Evolutionary conservation across 164 flowering plant species (phyloP).

Genomic region (Kingdonia uniflora): DNA sequence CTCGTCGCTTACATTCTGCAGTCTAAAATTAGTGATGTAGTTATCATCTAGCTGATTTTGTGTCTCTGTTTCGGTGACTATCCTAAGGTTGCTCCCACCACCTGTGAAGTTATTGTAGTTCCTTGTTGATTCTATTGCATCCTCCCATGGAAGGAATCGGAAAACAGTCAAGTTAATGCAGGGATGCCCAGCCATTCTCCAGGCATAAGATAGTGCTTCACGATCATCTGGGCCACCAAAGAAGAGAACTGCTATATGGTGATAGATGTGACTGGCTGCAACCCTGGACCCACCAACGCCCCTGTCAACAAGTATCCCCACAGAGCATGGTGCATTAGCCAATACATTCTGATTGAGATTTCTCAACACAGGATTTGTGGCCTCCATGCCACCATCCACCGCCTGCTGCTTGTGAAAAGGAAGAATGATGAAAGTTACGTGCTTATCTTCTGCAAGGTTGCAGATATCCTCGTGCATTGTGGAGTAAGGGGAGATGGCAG

Average conservation of each 20-base stretch:
- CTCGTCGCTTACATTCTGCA: background rate
- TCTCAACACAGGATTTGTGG: slow-evolving; percentile 14
- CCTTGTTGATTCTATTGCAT: background rate
- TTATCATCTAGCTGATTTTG: slow-evolving; percentile 8
- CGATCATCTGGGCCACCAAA: slow-evolving; percentile 16
- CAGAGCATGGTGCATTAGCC: slow-evolving; percentile 13
- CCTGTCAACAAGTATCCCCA: slow-evolving; percentile 10
- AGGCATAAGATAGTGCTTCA: slow-evolving; percentile 9
- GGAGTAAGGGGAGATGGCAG: slow-evolving; percentile 12
- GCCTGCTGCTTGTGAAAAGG: slow-evolving; percentile 21
- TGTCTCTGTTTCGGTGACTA: slow-evolving; percentile 1
- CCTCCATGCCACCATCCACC: slow-evolving; percentile 16
- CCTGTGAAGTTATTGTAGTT: background rate
- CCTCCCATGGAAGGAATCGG: slow-evolving; percentile 8
- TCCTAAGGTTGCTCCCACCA: background rate
- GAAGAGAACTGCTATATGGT: slow-evolving; percentile 10
- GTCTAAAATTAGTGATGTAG: slow-evolving; percentile 1
- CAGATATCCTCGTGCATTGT: slow-evolving; percentile 20
- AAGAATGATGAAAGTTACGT: slow-evolving; percentile 12
- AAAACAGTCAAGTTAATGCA: slow-evolving; percentile 7
- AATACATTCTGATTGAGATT: slow-evolving; percentile 13
- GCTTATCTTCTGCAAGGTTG: slow-evolving; percentile 17
- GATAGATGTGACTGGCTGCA: slow-evolving; percentile 7
- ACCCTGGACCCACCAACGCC: slow-evolving; percentile 10
- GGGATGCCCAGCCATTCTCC: slow-evolving; percentile 10